A percentile compares a stretch with the other conserved stretches of the same genome.
phyloP scores from a whole-genome alignment of 179 eudicot genomes.

The Silene coronaria region DNA sequence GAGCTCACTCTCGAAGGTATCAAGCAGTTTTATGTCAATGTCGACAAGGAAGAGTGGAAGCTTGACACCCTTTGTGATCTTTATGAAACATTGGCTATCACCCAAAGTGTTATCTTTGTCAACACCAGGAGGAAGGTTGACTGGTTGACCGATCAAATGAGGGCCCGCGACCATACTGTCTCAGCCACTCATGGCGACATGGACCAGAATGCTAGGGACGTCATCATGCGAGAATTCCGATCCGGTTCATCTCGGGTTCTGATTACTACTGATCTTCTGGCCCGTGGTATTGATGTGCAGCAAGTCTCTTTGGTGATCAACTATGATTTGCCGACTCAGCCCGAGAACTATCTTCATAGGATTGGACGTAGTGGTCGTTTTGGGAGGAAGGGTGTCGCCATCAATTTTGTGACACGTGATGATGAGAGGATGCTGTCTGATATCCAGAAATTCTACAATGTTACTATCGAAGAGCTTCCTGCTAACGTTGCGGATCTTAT shows the following conservation, averaged over 20 bases:
- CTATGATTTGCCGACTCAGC: constrained; percentile 27
- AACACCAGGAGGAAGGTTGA: constrained; percentile 42
- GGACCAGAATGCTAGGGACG: constrained; percentile 26
- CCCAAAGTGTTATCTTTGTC: constrained; percentile 44
- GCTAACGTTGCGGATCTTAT: constrained; percentile 28
- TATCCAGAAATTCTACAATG: constrained; percentile 29
- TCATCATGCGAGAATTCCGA: constrained; percentile 26
- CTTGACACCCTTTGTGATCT: constrained; percentile 45
- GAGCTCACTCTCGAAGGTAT: constrained; percentile 46
- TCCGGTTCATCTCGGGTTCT: constrained; percentile 29
- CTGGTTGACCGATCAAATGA: constrained; percentile 22
- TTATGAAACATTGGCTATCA: constrained; percentile 39
- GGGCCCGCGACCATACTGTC: constrained; percentile 27
- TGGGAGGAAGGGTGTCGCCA: constrained; percentile 32
- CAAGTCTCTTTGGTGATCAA: constrained; percentile 29
- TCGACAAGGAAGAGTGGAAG: constrained; percentile 45
- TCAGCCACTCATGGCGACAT: constrained; percentile 24
- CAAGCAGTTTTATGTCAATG: constrained; percentile 43
- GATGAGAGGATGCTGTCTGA: constrained; percentile 27
- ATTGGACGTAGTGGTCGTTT: constrained; percentile 29
- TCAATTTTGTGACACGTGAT: constrained; percentile 24
- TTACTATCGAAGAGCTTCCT: constrained; percentile 21
- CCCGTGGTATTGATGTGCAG: constrained; percentile 28
- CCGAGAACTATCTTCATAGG: constrained; percentile 26
- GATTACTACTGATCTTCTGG: constrained; percentile 28